These are phyloP conservation scores for Salmacisia buchloeana DNA, from an alignment of 1,284 basidiomycete species.

Conservation along the genomic window DNA sequence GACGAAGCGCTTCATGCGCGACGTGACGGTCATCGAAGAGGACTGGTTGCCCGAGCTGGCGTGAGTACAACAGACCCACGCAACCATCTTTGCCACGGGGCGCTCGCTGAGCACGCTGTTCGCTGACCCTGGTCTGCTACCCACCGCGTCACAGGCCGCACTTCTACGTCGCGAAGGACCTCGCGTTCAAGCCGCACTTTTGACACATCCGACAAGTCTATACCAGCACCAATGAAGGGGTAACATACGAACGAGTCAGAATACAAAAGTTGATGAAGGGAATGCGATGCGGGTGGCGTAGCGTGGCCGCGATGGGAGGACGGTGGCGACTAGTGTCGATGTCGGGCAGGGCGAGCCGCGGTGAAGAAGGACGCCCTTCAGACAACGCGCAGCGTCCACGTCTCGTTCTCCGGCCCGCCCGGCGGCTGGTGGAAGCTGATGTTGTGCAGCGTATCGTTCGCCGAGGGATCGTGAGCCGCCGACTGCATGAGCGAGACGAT, in stretches of 20 bases:
- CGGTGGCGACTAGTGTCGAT: no score
- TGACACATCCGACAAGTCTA: no score
- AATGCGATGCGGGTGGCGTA: not conserved
- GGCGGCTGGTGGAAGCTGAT: conserved; percentile 19
- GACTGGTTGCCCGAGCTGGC: conserved; percentile 57
- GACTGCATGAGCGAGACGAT: conserved; percentile 34
- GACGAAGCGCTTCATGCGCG: conserved; percentile 67
- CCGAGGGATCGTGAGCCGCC: conserved; percentile 27
- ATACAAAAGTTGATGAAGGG: not conserved
- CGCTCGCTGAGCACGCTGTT: no score
- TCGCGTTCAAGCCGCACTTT: not conserved
- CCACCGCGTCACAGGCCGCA: conserved; percentile 15
- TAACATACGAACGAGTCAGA: not conserved
- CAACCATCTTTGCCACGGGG: no score
- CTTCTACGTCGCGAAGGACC: conserved; percentile 25
- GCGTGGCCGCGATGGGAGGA: not conserved
- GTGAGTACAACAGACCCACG: conserved; percentile 31
- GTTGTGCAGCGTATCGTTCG: conserved; percentile 28
- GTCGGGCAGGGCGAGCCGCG: no score
- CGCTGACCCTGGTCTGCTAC: not conserved
- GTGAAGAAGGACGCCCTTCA: not conserved
- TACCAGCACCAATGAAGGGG: not conserved
- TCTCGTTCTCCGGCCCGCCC: conserved; percentile 1
- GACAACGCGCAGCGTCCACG: not conserved
- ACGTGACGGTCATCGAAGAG: conserved; percentile 56